Percentiles rank a stretch among this genome's conserved stretches.
These are phyloP conservation scores for Lichtheimia corymbifera DNA, from an alignment of 371 early-diverging fungal genomes.

Conservation along the genomic window DNA sequence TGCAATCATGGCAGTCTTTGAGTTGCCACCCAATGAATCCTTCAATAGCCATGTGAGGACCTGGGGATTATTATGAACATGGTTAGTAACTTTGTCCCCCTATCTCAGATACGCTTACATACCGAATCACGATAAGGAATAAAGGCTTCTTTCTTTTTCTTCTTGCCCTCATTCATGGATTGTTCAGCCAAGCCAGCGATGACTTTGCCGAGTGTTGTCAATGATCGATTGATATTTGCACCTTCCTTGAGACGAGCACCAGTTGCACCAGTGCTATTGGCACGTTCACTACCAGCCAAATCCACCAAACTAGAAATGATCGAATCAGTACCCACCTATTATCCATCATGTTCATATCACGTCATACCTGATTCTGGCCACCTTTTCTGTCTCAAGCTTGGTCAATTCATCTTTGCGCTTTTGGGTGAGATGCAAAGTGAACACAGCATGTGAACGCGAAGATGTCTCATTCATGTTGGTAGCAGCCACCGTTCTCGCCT, in stretches of 20 bases:
- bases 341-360: too few relatives aligned
- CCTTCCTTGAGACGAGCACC: constrained; percentile 97
- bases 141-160: constrained; percentile 60
- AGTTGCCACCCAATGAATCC: constrained; percentile 91
- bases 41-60: constrained; percentile 93
- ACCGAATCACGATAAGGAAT: constrained; percentile 90
- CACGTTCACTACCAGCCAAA: constrained; percentile 96
- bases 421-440: constrained; percentile 82
- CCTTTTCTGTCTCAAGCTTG: constrained; percentile 71
- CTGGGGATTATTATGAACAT: constrained; percentile 4
- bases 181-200: constrained; percentile 93
- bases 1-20: constrained; percentile 93
- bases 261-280: constrained; percentile 94
- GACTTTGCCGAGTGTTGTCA: constrained; percentile 97
- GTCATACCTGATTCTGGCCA: constrained; percentile 64
- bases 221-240: constrained; percentile 95
- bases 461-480: constrained; percentile 96
- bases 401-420: constrained; percentile 58
- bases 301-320: constrained; percentile 65
- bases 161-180: constrained; percentile 51
- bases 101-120: not conserved
- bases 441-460: constrained; percentile 94
- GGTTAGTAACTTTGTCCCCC: too few relatives aligned
- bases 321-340: too few relatives aligned
- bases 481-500: constrained; percentile 87